phyloP scores from a whole-genome alignment of 192 early-diverging fungal species.

The Chytriomyces hyalinus region DNA sequence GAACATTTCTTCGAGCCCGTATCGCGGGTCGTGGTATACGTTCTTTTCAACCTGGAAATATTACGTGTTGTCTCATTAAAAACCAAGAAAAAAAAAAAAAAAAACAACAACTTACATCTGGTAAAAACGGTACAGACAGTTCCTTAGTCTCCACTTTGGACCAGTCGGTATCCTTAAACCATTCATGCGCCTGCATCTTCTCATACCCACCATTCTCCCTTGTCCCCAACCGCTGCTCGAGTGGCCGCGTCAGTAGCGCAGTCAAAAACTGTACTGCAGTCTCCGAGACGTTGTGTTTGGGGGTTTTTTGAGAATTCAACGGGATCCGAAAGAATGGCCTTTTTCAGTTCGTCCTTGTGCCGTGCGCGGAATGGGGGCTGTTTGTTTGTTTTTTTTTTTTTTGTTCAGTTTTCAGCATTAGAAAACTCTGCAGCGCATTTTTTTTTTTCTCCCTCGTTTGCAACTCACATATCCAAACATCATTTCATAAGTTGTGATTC shows the following conservation, averaged over 20 bases:
- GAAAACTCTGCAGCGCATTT: conserved; percentile 65
- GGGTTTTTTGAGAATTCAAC: conserved; percentile 67
- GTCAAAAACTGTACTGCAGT: conserved; percentile 20
- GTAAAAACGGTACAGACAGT: conserved; percentile 79
- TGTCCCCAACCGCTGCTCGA: conserved; percentile 74
- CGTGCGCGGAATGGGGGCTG: conserved; percentile 79
- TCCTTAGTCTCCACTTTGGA: conserved; percentile 69
- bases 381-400: conserved; percentile 65
- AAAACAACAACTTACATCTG: conserved; percentile 77
- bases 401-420: too few species aligned
- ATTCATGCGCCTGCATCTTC: conserved; percentile 75
- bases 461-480: conserved; percentile 65
- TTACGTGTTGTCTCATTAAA: conserved; percentile 66
- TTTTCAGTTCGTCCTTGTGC: conserved; percentile 69
- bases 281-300: conserved; percentile 3
- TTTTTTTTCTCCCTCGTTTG: conserved; percentile 51
- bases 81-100: too few species aligned
- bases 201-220: conserved; percentile 71
- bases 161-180: conserved; percentile 81
- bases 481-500: conserved; percentile 88
- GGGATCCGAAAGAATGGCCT: conserved; percentile 71
- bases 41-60: conserved; percentile 53
- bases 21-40: conserved; percentile 77
- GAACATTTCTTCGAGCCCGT: conserved; percentile 76
- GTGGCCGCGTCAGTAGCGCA: conserved; percentile 71